A percentile compares a stretch with the other conserved stretches of the same genome.
These are phyloP conservation scores for Aaosphaeria arxii DNA, from an alignment of 2,329 filamentous ascomycete species.

Conservation along the genomic window DNA sequence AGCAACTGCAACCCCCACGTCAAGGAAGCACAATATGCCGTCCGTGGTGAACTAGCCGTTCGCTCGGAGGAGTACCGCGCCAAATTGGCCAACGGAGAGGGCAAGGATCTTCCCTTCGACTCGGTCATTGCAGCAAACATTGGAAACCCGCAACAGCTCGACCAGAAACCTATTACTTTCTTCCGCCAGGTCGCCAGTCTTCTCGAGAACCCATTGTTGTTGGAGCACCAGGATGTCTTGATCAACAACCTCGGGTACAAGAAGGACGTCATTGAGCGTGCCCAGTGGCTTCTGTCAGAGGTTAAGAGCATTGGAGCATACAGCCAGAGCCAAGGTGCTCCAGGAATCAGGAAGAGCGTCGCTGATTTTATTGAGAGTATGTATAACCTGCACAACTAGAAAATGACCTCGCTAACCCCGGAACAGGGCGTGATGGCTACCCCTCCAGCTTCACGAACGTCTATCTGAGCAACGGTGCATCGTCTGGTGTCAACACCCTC, in stretches of 20 bases:
- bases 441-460: conserved; percentile 76
- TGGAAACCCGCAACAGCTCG: conserved; percentile 96
- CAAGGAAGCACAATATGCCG: conserved; percentile 87
- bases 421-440: conserved; percentile 77
- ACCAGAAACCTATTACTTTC: conserved; percentile 99
- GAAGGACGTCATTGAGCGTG: conserved; percentile 81
- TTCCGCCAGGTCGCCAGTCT: conserved; percentile 95
- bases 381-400: conserved; percentile 23
- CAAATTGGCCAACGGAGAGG: conserved; percentile 59
- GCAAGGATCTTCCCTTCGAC: conserved; percentile 73
- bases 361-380: conserved; percentile 87
- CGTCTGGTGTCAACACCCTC: conserved; percentile 90
- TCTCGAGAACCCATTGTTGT: conserved; percentile 81
- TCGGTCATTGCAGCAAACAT: conserved; percentile 97
- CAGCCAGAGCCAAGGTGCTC: conserved; percentile 87
- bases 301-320: conserved; percentile 94
- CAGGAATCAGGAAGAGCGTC: conserved; percentile 82
- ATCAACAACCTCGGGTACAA: conserved; percentile 78
- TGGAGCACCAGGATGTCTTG: conserved; percentile 81
- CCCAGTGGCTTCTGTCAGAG: conserved; percentile 74
- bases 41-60: conserved; percentile 91
- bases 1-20: conserved; percentile 93
- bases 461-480: conserved; percentile 89
- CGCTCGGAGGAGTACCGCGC: conserved; percentile 89
- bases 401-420: conserved; percentile 15